A percentile compares a stretch with the other conserved stretches of the same genome.
These are phyloP conservation scores for Musa balbisiana DNA, from an alignment of 202 grass and related monocot species.

Conservation along the genomic window DNA sequence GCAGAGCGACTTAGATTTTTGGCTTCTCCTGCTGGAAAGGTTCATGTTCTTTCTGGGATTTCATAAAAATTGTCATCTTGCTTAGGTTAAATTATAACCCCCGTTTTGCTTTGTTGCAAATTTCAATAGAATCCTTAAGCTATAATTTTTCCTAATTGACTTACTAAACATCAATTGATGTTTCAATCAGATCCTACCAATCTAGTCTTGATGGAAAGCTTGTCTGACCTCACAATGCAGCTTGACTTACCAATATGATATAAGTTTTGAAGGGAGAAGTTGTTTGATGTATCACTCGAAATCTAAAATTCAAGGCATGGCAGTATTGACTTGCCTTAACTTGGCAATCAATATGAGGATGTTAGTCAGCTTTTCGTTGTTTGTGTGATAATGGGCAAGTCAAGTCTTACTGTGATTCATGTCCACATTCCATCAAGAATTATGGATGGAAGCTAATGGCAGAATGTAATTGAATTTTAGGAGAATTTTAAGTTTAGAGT, in stretches of 20 bases:
- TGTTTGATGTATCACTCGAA: neutral
- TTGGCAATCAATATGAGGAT: neutral
- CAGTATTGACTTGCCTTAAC: neutral
- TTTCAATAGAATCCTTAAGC: neutral
- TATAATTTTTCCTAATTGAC: neutral
- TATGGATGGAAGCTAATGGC: neutral
- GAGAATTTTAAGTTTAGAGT: too few species aligned
- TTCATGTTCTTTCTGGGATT: slow-evolving; percentile 24
- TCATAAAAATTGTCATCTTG: neutral
- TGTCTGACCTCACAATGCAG: neutral
- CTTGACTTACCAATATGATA: neutral
- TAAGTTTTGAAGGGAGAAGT: too few species aligned
- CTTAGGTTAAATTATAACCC: neutral
- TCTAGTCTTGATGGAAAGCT: neutral
- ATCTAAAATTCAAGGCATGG: neutral
- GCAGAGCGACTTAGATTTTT: slow-evolving; percentile 70
- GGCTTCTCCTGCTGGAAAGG: slow-evolving; percentile 97
- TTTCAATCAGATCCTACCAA: neutral
- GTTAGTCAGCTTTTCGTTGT: too few species aligned
- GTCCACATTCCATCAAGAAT: neutral
- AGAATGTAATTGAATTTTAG: too few species aligned
- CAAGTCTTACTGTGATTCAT: neutral
- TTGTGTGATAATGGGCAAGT: too few species aligned
- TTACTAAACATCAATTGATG: neutral
- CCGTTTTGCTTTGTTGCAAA: neutral